Conservation (phyloP, 2,329 filamentous ascomycete species). For the Fusarium robinianum region DNA sequence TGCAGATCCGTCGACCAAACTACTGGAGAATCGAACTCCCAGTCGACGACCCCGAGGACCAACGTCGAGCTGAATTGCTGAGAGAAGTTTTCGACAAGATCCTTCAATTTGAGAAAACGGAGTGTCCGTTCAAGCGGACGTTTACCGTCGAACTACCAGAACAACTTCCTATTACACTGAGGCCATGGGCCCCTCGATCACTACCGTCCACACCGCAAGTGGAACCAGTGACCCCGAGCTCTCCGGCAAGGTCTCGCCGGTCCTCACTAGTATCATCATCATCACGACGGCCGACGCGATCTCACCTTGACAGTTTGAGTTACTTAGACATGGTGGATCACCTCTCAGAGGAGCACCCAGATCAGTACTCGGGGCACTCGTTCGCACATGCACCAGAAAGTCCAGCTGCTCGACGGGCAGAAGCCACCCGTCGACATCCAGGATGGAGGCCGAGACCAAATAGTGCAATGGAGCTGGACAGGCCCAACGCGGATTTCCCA, state of each 20-base stretch:
- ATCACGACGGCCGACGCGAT: too few species aligned
- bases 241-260: conserved; percentile 17
- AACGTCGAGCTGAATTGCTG: conserved; percentile 66
- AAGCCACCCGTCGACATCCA: too few species aligned
- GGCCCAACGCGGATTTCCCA: too few species aligned
- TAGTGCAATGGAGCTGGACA: too few species aligned
- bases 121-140: conserved; percentile 79
- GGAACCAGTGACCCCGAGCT: conserved; percentile 13
- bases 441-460: too few species aligned
- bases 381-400: too few species aligned
- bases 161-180: conserved; percentile 67
- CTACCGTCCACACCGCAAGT: conserved; percentile 11
- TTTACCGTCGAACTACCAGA: conserved; percentile 78
- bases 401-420: too few species aligned
- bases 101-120: conserved; percentile 83
- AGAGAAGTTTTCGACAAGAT: conserved; percentile 72
- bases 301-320: too few species aligned
- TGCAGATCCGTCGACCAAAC: conserved; percentile 79
- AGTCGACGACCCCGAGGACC: conserved; percentile 52
- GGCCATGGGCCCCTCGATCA: conserved; percentile 66
- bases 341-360: too few species aligned
- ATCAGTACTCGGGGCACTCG: too few species aligned
- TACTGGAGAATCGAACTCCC: conserved; percentile 93
- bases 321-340: too few species aligned
- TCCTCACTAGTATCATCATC: conserved; percentile 20